Conservation (phyloP, 306 rosid species). For the Hippophae rhamnoides region DNA sequence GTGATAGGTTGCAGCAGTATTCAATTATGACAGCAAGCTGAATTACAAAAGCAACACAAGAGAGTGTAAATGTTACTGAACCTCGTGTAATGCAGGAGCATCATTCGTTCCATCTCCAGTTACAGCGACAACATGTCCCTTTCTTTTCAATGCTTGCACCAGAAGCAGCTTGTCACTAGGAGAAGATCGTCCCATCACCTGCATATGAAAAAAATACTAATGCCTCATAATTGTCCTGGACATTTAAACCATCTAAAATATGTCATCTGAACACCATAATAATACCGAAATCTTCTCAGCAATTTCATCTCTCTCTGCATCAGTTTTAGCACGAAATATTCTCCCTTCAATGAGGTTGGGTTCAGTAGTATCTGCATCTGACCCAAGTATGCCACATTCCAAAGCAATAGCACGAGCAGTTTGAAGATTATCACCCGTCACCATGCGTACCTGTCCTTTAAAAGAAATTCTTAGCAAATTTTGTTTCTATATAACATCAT, state of each 20-base stretch:
- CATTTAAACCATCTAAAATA: neutral
- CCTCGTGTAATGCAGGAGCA: constrained; percentile 95
- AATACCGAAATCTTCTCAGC: constrained; percentile 64
- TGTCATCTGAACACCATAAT: neutral
- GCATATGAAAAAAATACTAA: neutral
- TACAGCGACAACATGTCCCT: constrained; percentile 74
- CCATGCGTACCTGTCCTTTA: constrained; percentile 68
- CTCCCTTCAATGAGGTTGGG: constrained; percentile 72
- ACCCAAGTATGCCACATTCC: constrained; percentile 81
- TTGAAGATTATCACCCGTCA: constrained; percentile 85
- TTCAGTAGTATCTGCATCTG: constrained; percentile 45
- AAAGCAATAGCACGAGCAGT: constrained; percentile 89
- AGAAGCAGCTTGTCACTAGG: constrained; percentile 88
- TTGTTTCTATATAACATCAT: too few species aligned
- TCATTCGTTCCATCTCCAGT: constrained; percentile 95
- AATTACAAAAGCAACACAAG: neutral
- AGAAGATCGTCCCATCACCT: constrained; percentile 97
- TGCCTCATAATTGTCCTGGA: neutral
- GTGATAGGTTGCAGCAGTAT: too few species aligned
- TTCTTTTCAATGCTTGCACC: constrained; percentile 82
- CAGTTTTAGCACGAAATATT: constrained; percentile 54
- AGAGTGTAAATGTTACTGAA: constrained; percentile 11
- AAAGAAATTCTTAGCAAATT: neutral
- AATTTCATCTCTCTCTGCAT: constrained; percentile 35
- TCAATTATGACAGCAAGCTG: neutral